A percentile compares a stretch with the other conserved stretches of the same genome.
phyloP scores from a whole-genome alignment of 2,329 filamentous ascomycete genomes.

The Didymella pinodella region DNA sequence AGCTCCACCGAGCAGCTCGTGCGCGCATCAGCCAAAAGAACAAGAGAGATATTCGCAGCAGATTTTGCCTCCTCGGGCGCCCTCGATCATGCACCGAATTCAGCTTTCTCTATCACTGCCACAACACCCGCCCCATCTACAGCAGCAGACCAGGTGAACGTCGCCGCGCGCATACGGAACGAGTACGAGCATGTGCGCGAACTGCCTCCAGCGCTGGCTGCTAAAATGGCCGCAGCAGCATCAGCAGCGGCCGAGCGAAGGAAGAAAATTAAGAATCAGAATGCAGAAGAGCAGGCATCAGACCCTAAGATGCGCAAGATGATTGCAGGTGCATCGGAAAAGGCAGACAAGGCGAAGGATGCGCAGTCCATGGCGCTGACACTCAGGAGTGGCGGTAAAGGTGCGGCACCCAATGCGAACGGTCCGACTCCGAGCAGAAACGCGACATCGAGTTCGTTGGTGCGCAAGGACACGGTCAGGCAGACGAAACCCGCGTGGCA shows the following conservation, averaged over 20 bases:
- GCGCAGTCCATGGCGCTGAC: slow-evolving; percentile 66
- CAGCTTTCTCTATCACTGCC: slow-evolving; percentile 53
- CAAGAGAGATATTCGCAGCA: slow-evolving; percentile 62
- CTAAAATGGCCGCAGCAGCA: slow-evolving; percentile 74
- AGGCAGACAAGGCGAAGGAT: slow-evolving; percentile 53
- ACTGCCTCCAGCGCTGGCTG: slow-evolving; percentile 78
- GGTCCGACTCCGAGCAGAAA: slow-evolving; percentile 61
- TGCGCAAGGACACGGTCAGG: slow-evolving; percentile 69
- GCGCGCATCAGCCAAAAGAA: slow-evolving; percentile 61
- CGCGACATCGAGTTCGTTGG: slow-evolving; percentile 64
- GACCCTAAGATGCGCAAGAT: slow-evolving; percentile 69
- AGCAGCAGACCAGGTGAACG: slow-evolving; percentile 56
- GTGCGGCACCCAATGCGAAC: slow-evolving; percentile 63
- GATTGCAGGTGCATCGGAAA: slow-evolving; percentile 69
- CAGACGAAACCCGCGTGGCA: slow-evolving; percentile 92
- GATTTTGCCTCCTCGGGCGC: slow-evolving; percentile 58
- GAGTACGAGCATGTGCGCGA: slow-evolving; percentile 83
- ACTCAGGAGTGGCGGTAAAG: slow-evolving; percentile 57
- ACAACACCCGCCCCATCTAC: slow-evolving; percentile 56
- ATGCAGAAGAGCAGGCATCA: slow-evolving; percentile 58
- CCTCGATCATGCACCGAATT: slow-evolving; percentile 52
- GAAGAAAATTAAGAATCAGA: slow-evolving; percentile 66
- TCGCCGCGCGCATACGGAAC: slow-evolving; percentile 67
- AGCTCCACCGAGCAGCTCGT: slow-evolving; percentile 42
- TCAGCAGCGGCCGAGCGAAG: slow-evolving; percentile 66